Base-by-base conservation (phyloP, 2,329 filamentous ascomycete species). In the Leptographium radiaticola region DNA sequence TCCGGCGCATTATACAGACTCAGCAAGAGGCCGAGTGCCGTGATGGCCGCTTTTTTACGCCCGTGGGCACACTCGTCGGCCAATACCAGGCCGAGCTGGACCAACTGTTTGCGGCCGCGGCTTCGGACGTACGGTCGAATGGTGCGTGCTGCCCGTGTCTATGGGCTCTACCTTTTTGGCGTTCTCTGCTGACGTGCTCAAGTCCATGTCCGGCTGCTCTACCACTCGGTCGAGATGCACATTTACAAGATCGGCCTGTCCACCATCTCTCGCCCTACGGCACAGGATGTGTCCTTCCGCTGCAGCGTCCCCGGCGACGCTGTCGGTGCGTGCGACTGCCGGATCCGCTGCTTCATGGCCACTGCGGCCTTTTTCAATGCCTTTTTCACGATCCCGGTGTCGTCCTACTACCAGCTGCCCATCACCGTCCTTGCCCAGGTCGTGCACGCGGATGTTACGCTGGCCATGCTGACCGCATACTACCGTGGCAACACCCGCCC, bases 231-330 rank as follows among this genome's bases (percentile, higher is more conserved):
- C 9, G 49, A 59, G 36, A 59, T 61, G 13, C 55, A 59, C 20
- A 55, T 61, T 13, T 60, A 58, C 55, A 59, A 59, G 51, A 45
- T 61, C 34, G 52, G 58, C 47, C 30, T 62, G 12, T 40, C 57
- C 9, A 45, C 34, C 18, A n/a, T 49, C 9, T 49, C 56, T 30
- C 42, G 42, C 25, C 10, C 39, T 3, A 10, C 30, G 8, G 13
- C 31, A 11, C n/a, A n/a, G 2, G 20, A 49, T 30, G 9, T 11
- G 7, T 7, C 43, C 8, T n/a, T 40, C 11, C 33, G 16, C 15
- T 25, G 18, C 11, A 31, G 20, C 6, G 25, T 43, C 10, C 7
- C 30, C 13, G 12, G 16, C 13, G 51, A 49, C 12, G 40, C 43
- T 10, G 49, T 49, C 33, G 45, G 33, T 46, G 15, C 38, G 4